Percentiles rank a stretch among this genome's conserved stretches.
These are phyloP conservation scores for Penicillium macrosclerotiorum DNA, from an alignment of 495 filamentous ascomycete genomes.

Conservation along the genomic window DNA sequence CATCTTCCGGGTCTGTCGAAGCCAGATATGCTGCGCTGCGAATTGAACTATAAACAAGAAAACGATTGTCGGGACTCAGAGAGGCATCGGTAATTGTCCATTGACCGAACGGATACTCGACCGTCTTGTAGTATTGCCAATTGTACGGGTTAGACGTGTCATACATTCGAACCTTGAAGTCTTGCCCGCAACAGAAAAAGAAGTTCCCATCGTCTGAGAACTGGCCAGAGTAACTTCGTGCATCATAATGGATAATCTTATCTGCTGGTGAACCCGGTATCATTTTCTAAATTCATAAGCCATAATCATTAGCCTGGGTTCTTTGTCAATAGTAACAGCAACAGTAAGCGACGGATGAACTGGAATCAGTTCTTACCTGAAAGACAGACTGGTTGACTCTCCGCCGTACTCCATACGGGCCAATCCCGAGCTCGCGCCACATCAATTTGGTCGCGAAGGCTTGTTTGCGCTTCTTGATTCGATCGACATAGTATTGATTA, in stretches of 20 bases:
- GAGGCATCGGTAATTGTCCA: slow-evolving; percentile 97
- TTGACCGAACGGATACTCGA: slow-evolving; percentile 76
- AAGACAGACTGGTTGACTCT: slow-evolving; percentile 61
- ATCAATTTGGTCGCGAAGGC: slow-evolving; percentile 65
- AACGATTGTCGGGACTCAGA: slow-evolving; percentile 87
- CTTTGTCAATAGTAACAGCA: no score
- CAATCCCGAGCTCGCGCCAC: slow-evolving; percentile 74
- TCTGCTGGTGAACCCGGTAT: slow-evolving; percentile 75
- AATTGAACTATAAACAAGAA: slow-evolving; percentile 86
- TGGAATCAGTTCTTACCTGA: slow-evolving; percentile 52
- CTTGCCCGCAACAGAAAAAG: slow-evolving; percentile 92
- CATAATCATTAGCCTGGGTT: no score
- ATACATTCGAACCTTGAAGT: slow-evolving; percentile 94
- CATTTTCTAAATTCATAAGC: slow-evolving; percentile 25
- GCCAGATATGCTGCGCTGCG: slow-evolving; percentile 78
- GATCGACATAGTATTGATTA: slow-evolving; percentile 52
- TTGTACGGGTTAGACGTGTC: slow-evolving; percentile 94
- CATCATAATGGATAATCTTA: slow-evolving; percentile 81
- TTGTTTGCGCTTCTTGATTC: slow-evolving; percentile 53
- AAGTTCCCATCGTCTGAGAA: slow-evolving; percentile 97
- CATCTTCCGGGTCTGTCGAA: slow-evolving; percentile 78
- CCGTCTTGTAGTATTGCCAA: slow-evolving; percentile 95
- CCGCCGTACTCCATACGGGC: slow-evolving; percentile 48
- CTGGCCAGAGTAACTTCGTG: slow-evolving; percentile 89
- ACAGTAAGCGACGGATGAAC: no score